Conservation (phyloP, 2,329 filamentous ascomycete species). For the Penicillium aurantiogriseum region DNA sequence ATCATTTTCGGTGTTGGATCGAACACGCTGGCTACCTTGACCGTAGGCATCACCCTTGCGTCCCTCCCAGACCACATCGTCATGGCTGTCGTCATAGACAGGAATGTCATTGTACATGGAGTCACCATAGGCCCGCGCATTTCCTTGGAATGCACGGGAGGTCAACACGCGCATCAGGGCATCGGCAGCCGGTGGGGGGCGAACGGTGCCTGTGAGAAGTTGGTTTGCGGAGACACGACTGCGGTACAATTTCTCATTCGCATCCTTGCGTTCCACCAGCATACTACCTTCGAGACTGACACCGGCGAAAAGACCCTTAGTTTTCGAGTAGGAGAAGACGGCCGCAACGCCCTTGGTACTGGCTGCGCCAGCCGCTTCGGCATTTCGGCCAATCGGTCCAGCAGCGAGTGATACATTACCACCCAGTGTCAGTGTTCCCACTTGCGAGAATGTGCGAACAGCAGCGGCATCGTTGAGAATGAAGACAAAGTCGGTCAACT, state of each 20-base stretch:
- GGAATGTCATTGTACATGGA: conserved; percentile 91
- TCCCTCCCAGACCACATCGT: conserved; percentile 82
- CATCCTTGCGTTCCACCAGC: conserved; percentile 91
- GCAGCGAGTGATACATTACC: conserved; percentile 96
- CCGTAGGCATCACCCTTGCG: conserved; percentile 68
- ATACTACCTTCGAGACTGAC: conserved; percentile 91
- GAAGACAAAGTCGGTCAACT: conserved; percentile 75
- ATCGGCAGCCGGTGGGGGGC: conserved; percentile 75
- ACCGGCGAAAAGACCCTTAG: conserved; percentile 93
- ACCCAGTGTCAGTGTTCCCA: conserved; percentile 85
- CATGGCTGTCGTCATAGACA: conserved; percentile 78
- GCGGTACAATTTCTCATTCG: conserved; percentile 94
- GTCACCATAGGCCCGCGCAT: conserved; percentile 54
- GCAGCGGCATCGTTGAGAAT: conserved; percentile 90
- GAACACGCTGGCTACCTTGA: conserved; percentile 59
- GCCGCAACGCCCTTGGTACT: conserved; percentile 85
- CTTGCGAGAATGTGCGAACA: conserved; percentile 90
- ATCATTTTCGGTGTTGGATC: conserved; percentile 54
- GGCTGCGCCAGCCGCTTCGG: conserved; percentile 91
- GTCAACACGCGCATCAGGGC: conserved; percentile 83
- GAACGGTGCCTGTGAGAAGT: conserved; percentile 74
- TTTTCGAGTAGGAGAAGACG: conserved; percentile 97
- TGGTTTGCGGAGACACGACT: conserved; percentile 76
- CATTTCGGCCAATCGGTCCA: conserved; percentile 89
- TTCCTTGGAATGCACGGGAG: conserved; percentile 77